These are phyloP conservation scores for Botrytis hyacinthi DNA, from an alignment of 2,329 filamentous ascomycete genomes.

Conservation along the genomic window DNA sequence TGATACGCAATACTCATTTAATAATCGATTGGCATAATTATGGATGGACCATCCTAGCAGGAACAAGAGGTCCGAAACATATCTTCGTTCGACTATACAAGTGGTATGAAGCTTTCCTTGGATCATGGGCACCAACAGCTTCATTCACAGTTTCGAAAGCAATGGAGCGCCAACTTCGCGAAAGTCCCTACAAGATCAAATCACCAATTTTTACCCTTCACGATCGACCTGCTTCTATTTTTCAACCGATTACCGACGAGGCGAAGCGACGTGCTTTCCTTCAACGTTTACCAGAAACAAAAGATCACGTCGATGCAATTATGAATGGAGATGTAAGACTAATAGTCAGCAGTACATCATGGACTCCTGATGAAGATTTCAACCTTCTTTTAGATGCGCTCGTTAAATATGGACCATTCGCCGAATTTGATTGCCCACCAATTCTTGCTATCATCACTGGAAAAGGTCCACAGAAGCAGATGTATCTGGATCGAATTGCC, in stretches of 20 bases:
- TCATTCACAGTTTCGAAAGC: constrained; percentile 88
- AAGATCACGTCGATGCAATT: constrained; percentile 57
- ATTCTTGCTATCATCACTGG: constrained; percentile 92
- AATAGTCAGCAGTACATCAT: constrained; percentile 90
- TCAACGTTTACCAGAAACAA: constrained; percentile 61
- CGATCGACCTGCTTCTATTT: constrained; percentile 80
- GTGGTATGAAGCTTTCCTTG: constrained; percentile 73
- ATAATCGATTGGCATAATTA: constrained; percentile 99
- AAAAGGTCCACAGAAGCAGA: constrained; percentile 79
- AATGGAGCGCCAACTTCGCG: constrained; percentile 72
- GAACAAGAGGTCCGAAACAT: constrained; percentile 56
- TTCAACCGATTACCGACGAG: constrained; percentile 62
- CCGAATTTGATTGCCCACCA: constrained; percentile 48
- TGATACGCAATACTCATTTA: constrained; percentile 74
- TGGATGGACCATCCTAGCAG: constrained; percentile 85
- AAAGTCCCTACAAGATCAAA: constrained; percentile 61
- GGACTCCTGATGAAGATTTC: constrained; percentile 97
- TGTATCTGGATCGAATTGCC: constrained; percentile 68
- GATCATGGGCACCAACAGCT: constrained; percentile 62
- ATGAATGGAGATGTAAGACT: constrained; percentile 60
- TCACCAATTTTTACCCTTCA: constrained; percentile 71
- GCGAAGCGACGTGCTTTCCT: constrained; percentile 59
- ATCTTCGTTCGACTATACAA: constrained; percentile 76
- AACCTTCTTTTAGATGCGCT: constrained; percentile 80
- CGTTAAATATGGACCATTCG: constrained; percentile 63